Evolutionary conservation across 2,329 filamentous ascomycete genomes (phyloP).

Genomic region (Claviceps humidiphila): DNA sequence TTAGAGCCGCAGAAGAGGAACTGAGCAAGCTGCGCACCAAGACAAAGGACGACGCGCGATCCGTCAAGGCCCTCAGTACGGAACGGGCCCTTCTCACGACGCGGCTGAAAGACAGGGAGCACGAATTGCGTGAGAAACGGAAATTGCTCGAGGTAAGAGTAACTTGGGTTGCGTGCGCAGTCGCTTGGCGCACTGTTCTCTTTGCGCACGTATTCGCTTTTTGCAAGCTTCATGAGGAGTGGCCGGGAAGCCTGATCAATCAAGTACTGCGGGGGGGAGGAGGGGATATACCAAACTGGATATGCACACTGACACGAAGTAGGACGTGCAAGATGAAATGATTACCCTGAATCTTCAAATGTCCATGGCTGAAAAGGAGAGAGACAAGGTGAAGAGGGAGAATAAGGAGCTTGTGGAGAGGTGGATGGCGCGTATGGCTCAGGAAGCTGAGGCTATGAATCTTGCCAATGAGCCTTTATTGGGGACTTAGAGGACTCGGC

Average conservation of each 20-base stretch:
- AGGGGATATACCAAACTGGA: background rate
- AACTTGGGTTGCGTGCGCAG: background rate
- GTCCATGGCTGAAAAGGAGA: conserved; percentile 68
- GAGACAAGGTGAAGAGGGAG: conserved; percentile 60
- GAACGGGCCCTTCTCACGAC: conserved; percentile 50
- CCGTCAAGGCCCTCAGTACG: conserved; percentile 46
- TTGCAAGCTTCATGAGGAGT: too few relatives aligned
- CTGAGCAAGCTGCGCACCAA: conserved; percentile 49
- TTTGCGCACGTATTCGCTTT: too few relatives aligned
- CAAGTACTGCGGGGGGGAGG: too few relatives aligned
- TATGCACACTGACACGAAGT: background rate
- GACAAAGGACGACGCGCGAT: conserved; percentile 43
- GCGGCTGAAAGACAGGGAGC: conserved; percentile 66
- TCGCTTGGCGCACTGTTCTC: too few relatives aligned
- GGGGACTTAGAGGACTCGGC: too few relatives aligned
- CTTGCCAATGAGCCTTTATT: conserved; percentile 38
- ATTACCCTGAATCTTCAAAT: conserved; percentile 77
- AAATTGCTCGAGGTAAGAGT: conserved; percentile 60
- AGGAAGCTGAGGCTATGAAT: conserved; percentile 84
- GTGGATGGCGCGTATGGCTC: conserved; percentile 80
- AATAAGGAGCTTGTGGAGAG: conserved; percentile 81
- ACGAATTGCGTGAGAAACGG: conserved; percentile 73
- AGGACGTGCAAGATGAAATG: conserved; percentile 87
- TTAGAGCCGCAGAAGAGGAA: conserved; percentile 50
- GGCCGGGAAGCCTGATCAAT: too few relatives aligned